These are phyloP conservation scores for Neoarthrinium moseri DNA, from an alignment of 2,329 filamentous ascomycete genomes.

Conservation along the genomic window DNA sequence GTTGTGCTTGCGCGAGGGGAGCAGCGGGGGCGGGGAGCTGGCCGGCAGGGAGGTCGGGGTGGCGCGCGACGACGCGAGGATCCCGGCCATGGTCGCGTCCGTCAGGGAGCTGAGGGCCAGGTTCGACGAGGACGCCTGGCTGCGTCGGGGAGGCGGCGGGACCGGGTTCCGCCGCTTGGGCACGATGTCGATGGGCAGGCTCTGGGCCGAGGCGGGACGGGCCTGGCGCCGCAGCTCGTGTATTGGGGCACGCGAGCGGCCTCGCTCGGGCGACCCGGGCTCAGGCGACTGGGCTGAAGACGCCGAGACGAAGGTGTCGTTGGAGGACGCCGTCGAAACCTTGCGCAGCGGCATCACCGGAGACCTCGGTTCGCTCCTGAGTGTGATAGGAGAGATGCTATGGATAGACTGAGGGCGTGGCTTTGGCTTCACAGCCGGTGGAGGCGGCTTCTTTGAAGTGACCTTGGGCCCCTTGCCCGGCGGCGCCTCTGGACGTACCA, in stretches of 20 bases:
- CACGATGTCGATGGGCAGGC: constrained; percentile 9
- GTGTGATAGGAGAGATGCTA: constrained; percentile 1
- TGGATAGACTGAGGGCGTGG: constrained; percentile 14
- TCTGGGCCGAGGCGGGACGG: constrained; percentile 16
- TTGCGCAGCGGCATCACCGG: constrained; percentile 6
- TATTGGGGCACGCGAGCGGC: constrained; percentile 16
- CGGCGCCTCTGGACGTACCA: constrained; percentile 10
- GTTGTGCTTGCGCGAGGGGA: constrained; percentile 33
- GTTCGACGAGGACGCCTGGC: constrained; percentile 27
- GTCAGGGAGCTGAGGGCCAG: constrained; percentile 66
- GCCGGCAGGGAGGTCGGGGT: constrained; percentile 39
- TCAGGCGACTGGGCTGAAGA: constrained; percentile 34
- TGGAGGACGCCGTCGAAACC: constrained; percentile 35
- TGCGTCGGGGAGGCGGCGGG: constrained; percentile 13
- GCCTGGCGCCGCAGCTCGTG: constrained; percentile 9
- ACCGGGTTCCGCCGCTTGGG: constrained; percentile 8
- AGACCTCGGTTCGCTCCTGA: constrained; percentile 1
- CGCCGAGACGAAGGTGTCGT: constrained; percentile 44
- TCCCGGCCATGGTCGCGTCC: constrained; percentile 73
- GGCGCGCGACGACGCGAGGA: constrained; percentile 63
- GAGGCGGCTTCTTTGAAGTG: constrained; percentile 1
- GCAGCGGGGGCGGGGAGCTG: constrained; percentile 33
- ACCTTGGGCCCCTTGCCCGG: background rate
- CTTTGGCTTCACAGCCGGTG: constrained; percentile 14
- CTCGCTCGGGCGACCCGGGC: constrained; percentile 23